Percentiles rank a stretch among this genome's conserved stretches.
Conservation (phyloP, 2,329 filamentous ascomycete genomes). For the Microdochium bolleyi region DNA sequence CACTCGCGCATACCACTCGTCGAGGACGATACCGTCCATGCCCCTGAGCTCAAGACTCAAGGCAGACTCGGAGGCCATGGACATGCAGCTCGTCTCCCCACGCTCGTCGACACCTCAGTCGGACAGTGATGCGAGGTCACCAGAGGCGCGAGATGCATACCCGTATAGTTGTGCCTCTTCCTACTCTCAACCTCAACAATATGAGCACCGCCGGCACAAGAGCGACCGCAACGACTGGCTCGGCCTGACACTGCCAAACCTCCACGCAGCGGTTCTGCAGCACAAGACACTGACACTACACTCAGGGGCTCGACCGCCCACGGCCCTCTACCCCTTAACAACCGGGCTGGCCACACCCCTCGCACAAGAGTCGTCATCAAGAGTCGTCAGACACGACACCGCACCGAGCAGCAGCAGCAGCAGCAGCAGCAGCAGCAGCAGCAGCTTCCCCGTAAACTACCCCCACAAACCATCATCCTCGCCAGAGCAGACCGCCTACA, state of each 20-base stretch:
- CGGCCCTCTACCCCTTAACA: not conserved
- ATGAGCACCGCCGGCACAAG: not conserved
- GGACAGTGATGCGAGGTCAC: not conserved
- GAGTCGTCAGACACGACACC: not conserved
- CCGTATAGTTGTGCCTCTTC: no score
- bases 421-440: not conserved
- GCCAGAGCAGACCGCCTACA: not conserved
- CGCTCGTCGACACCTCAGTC: not conserved
- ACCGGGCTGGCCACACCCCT: not conserved
- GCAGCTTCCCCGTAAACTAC: not conserved
- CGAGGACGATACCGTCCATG: not conserved
- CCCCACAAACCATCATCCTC: not conserved
- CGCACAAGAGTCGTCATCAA: not conserved
- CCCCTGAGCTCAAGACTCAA: not conserved
- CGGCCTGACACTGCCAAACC: not conserved
- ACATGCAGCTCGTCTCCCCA: not conserved
- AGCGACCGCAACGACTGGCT: not conserved
- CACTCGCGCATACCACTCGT: not conserved
- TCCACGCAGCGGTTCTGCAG: not conserved
- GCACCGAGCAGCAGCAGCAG: not conserved
- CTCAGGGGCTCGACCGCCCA: not conserved
- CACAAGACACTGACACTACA: not conserved
- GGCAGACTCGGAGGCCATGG: not conserved
- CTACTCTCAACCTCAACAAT: no score
- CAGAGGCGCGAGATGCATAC: not conserved